Evolutionary conservation across 495 filamentous ascomycete species (phyloP).

Genomic region (Talaromyces wortmannii): DNA sequence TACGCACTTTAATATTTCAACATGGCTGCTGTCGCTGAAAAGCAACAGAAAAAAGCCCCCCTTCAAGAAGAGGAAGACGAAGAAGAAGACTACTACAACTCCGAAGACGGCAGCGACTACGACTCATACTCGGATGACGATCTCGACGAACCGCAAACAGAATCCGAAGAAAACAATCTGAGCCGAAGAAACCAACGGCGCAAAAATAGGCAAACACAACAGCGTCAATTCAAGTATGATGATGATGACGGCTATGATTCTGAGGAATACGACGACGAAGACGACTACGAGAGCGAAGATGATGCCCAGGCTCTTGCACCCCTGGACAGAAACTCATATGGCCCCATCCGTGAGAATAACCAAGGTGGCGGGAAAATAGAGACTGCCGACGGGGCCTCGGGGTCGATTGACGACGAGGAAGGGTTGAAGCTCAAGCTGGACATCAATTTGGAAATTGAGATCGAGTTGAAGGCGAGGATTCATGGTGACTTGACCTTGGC

Average conservation of each 20-base stretch:
- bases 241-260: conserved; percentile 16
- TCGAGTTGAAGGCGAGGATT: conserved; percentile 84
- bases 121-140: conserved; percentile 42
- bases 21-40: conserved; percentile 35
- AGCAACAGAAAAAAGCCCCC: conserved; percentile 21
- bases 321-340: conserved; percentile 36
- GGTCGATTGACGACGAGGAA: conserved; percentile 31
- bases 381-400: conserved; percentile 18
- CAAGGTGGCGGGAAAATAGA: conserved; percentile 26
- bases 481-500: conserved; percentile 82
- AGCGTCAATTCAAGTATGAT: conserved; percentile 35
- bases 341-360: conserved; percentile 32
- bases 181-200: neutral
- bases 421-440: conserved; percentile 70
- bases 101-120: conserved; percentile 32
- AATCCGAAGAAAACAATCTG: neutral
- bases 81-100: conserved; percentile 31
- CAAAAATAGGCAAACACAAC: neutral
- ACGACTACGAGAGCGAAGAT: conserved; percentile 12
- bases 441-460: conserved; percentile 80
- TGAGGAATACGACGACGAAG: conserved; percentile 17
- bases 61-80: conserved; percentile 28
- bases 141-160: conserved; percentile 19
- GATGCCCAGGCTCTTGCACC: conserved; percentile 31
- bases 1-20: neutral